phyloP scores from a whole-genome alignment of 2,329 filamentous ascomycete species.

The Dothideomycetes sp. region DNA sequence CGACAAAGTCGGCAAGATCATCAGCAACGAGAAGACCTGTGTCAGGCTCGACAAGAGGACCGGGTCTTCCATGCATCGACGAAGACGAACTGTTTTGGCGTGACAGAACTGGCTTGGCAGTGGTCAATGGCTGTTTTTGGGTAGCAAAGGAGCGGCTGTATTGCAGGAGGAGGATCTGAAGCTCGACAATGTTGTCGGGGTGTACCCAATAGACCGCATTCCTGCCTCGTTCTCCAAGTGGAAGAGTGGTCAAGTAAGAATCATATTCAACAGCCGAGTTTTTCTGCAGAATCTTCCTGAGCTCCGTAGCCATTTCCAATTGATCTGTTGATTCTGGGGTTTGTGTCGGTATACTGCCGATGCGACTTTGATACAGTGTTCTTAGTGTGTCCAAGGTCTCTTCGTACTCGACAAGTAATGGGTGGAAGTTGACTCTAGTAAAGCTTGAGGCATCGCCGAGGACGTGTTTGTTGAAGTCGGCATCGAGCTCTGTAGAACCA shows the following conservation, averaged over 20 bases:
- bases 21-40: slow-evolving; percentile 14
- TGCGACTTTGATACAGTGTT: slow-evolving; percentile 32
- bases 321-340: slow-evolving; percentile 11
- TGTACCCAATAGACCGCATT: slow-evolving; percentile 47
- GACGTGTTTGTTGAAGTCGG: slow-evolving; percentile 58
- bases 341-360: slow-evolving; percentile 1
- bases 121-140: neutral
- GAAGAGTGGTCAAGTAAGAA: slow-evolving; percentile 37
- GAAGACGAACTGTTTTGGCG: slow-evolving; percentile 8
- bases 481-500: slow-evolving; percentile 55
- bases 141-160: slow-evolving; percentile 33
- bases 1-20: slow-evolving; percentile 13
- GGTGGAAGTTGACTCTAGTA: slow-evolving; percentile 54
- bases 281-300: slow-evolving; percentile 25
- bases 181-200: slow-evolving; percentile 44
- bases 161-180: slow-evolving; percentile 44
- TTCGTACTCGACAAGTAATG: slow-evolving; percentile 41
- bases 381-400: slow-evolving; percentile 37
- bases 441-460: slow-evolving; percentile 62
- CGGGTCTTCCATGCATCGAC: slow-evolving; percentile 1
- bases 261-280: slow-evolving; percentile 41
- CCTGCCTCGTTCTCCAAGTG: slow-evolving; percentile 36
- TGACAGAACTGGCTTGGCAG: neutral
- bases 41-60: slow-evolving; percentile 7
- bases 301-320: slow-evolving; percentile 9